phyloP scores from a whole-genome alignment of 768 basidiomycete genomes.

The Pleurotus pulmonarius region DNA sequence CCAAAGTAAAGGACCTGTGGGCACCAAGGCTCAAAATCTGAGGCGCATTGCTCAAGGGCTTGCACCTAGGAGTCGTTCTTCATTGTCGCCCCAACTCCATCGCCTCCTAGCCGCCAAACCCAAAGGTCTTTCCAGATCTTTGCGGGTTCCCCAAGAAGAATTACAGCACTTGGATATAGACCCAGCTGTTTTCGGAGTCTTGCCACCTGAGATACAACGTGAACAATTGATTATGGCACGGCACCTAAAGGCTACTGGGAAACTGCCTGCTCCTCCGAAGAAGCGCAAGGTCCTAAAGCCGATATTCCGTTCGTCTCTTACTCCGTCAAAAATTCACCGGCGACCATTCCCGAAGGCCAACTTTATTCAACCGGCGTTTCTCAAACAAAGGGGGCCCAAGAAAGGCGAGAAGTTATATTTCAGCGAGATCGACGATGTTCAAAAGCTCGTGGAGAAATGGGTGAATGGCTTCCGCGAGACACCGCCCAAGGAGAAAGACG shows the following conservation, averaged over 20 bases:
- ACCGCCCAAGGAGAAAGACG: slow-evolving; percentile 70
- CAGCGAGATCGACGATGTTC: slow-evolving; percentile 68
- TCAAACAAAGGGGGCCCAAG: slow-evolving; percentile 56
- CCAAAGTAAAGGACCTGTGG: not conserved
- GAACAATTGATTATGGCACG: slow-evolving; percentile 69
- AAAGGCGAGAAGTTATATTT: slow-evolving; percentile 56
- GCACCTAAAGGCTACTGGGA: slow-evolving; percentile 40
- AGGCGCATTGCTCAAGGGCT: slow-evolving; percentile 63
- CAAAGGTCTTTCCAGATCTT: slow-evolving; percentile 25
- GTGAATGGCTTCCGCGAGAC: slow-evolving; percentile 56
- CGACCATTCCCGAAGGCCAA: slow-evolving; percentile 57
- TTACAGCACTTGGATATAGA: slow-evolving; percentile 69
- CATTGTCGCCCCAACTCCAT: slow-evolving; percentile 31
- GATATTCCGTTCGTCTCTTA: slow-evolving; percentile 33
- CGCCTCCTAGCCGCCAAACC: slow-evolving; percentile 27
- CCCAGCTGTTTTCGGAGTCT: slow-evolving; percentile 57
- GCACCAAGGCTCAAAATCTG: slow-evolving; percentile 30
- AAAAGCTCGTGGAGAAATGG: slow-evolving; percentile 72
- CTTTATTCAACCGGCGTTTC: slow-evolving; percentile 41
- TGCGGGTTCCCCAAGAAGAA: slow-evolving; percentile 51
- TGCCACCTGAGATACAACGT: slow-evolving; percentile 67
- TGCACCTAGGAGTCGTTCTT: slow-evolving; percentile 48
- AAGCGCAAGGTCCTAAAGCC: slow-evolving; percentile 58
- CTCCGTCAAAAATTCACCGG: slow-evolving; percentile 34
- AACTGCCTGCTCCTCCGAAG: slow-evolving; percentile 31